Conservation (phyloP, 2,329 filamentous ascomycete species). For the Penicillium sp. region DNA sequence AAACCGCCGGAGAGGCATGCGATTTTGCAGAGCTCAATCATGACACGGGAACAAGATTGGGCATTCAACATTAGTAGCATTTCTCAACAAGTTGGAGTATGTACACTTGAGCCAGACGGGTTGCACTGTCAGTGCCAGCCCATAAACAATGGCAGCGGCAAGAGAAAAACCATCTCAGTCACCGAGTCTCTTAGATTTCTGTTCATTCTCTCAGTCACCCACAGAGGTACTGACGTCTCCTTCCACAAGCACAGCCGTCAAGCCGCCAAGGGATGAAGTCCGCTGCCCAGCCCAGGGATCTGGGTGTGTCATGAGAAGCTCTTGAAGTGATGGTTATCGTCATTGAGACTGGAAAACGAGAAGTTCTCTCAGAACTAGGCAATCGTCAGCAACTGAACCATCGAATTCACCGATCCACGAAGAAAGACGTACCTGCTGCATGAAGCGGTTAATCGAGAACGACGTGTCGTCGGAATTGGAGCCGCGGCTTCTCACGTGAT, state of each 20-base stretch:
- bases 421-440: slow-evolving; percentile 7
- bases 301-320: slow-evolving; percentile 39
- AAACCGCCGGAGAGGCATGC: background rate
- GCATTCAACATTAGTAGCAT: background rate
- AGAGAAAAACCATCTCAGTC: background rate
- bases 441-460: slow-evolving; percentile 1
- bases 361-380: slow-evolving; percentile 10
- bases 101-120: slow-evolving; percentile 1
- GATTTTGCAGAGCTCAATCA: background rate
- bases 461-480: slow-evolving; percentile 10
- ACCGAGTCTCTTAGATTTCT: slow-evolving; percentile 44
- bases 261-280: slow-evolving; percentile 35
- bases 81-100: slow-evolving; percentile 3
- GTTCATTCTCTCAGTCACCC: slow-evolving; percentile 45
- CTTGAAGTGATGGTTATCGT: slow-evolving; percentile 33
- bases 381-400: background rate
- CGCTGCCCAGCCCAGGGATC: slow-evolving; percentile 19
- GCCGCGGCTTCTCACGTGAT: slow-evolving; percentile 19
- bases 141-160: background rate
- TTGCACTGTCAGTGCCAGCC: background rate
- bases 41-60: background rate
- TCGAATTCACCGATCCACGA: too few relatives aligned
- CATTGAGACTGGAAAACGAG: slow-evolving; percentile 34
- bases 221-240: slow-evolving; percentile 30
- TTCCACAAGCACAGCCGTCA: slow-evolving; percentile 30